These are phyloP conservation scores for Aspergillus aculeatinus DNA, from an alignment of 2,329 filamentous ascomycete species.

Conservation along the genomic window DNA sequence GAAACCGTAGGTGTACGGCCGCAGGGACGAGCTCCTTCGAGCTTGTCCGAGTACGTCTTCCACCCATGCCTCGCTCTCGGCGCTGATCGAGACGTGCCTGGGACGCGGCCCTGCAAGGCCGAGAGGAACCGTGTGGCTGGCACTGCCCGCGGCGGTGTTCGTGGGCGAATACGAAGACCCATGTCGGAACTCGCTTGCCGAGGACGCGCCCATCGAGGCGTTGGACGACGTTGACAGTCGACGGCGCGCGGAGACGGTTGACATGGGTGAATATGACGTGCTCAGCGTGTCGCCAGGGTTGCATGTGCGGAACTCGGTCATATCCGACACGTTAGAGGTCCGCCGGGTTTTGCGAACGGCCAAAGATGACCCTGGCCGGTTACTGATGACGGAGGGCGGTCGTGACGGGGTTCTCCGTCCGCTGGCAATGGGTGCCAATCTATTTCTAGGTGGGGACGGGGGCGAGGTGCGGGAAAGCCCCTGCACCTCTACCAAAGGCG, in stretches of 20 bases:
- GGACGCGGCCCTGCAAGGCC: constrained; percentile 46
- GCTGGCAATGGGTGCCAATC: constrained; percentile 21
- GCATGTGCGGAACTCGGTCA: constrained; percentile 27
- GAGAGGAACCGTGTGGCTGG: constrained; percentile 38
- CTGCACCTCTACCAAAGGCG: constrained; percentile 55
- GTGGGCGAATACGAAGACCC: constrained; percentile 28
- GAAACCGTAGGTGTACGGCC: constrained; percentile 27
- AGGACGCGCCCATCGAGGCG: constrained; percentile 35
- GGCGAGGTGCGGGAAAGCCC: constrained; percentile 43
- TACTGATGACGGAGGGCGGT: constrained; percentile 38
- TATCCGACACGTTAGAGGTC: constrained; percentile 36
- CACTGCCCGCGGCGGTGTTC: constrained; percentile 16
- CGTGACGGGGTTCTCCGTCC: constrained; percentile 38
- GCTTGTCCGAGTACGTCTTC: constrained; percentile 48
- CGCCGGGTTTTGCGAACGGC: constrained; percentile 40
- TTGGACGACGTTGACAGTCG: constrained; percentile 41
- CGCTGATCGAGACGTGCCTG: constrained; percentile 42
- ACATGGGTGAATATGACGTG: constrained; percentile 30
- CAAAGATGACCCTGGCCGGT: constrained; percentile 40
- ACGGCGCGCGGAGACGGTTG: constrained; percentile 29
- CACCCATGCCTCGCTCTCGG: constrained; percentile 50
- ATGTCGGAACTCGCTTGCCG: constrained; percentile 27
- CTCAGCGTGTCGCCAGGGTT: constrained; percentile 30
- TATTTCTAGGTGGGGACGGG: constrained; percentile 27
- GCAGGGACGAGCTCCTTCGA: constrained; percentile 37